Percentiles rank a stretch among this genome's conserved stretches.
These are phyloP conservation scores for Candida parachauliodes DNA, from an alignment of 805 yeast species.

Conservation along the genomic window DNA sequence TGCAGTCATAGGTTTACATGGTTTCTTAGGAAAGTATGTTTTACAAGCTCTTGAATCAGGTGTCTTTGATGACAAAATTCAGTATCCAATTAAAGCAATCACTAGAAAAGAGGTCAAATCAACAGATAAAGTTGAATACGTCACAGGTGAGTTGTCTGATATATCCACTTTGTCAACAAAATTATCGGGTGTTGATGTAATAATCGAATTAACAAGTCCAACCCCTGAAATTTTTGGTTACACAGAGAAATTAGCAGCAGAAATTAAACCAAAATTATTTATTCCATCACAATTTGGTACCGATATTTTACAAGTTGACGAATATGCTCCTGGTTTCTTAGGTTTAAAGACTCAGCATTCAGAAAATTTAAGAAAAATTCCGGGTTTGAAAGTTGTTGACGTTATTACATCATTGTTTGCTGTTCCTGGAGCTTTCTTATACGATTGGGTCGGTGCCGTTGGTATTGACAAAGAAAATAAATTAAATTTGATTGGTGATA, in stretches of 20 bases:
- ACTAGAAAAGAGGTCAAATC: constrained; percentile 40
- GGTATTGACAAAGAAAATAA: constrained; percentile 36
- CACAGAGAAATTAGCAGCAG: constrained; percentile 34
- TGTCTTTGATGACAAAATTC: constrained; percentile 37
- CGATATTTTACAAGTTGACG: constrained; percentile 27
- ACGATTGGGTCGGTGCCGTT: constrained; percentile 29
- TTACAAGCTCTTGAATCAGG: constrained; percentile 43
- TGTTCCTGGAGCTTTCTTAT: constrained; percentile 19
- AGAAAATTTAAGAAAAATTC: constrained; percentile 3
- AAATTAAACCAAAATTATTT: constrained; percentile 46
- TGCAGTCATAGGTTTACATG: constrained; percentile 53
- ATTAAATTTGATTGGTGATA: constrained; percentile 39
- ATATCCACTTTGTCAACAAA: not conserved
- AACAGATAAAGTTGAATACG: constrained; percentile 37
- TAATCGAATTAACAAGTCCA: constrained; percentile 43
- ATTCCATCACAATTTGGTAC: constrained; percentile 62
- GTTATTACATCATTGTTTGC: constrained; percentile 11
- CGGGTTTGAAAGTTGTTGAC: constrained; percentile 12
- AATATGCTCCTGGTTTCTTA: constrained; percentile 11
- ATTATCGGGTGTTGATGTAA: constrained; percentile 30
- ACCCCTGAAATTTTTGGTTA: constrained; percentile 26
- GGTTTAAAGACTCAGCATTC: constrained; percentile 8
- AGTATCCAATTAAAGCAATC: constrained; percentile 49
- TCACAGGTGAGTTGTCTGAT: constrained; percentile 24
- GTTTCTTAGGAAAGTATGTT: constrained; percentile 48